Evolutionary conservation across 371 early-diverging fungal species (phyloP), one percentile per base, ranked within the genome.

Genomic region (Haplosporangium sp.): DNA sequence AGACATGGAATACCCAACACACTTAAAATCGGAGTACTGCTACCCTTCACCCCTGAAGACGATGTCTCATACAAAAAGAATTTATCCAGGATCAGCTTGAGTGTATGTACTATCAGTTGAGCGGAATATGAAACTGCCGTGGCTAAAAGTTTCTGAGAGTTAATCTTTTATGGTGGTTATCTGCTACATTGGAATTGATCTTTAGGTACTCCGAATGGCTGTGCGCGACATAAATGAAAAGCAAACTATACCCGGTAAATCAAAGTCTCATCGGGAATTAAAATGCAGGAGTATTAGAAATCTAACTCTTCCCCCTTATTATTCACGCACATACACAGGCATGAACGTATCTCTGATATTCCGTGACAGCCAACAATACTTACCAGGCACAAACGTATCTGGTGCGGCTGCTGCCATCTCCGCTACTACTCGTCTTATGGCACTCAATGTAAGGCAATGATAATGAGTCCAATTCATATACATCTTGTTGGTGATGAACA

Each of bases 351-450:
- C 79, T 34, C 27, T 78, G 3, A 65, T 78, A 37, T 55, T 78
- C 4, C 61, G 79, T n/a, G 79, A 78, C 37, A 78, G 79, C 35
- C 74, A 74, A 27, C 71, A 70, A 48, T 59, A 37, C 20, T 66
- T 74, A 55, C 60, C 66, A 35, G 70, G 69, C 17, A 74, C 67
- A 19, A 71, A 74, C 53, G 42, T 45, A 9, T 65, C 71, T n/a
- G 79, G 74, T 3, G 67, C 59, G 11, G 79, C 79, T 15, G 67
- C 79, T 13, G 79, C 79, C 3, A 74, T 78, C 47, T 78, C 79
- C 10, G 70, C 79, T 1, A 67, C 74, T 0, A 62, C 74, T 3
- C 66, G 79, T 17, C 50, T 78, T 1, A 53, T 78, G 11, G 59
- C 59, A 15, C 27, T 69, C 8, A 74, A 60, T 1, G 78, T 77